Conservation (phyloP, 2,329 filamentous ascomycete species). For the Arthrobotrys megalospora region DNA sequence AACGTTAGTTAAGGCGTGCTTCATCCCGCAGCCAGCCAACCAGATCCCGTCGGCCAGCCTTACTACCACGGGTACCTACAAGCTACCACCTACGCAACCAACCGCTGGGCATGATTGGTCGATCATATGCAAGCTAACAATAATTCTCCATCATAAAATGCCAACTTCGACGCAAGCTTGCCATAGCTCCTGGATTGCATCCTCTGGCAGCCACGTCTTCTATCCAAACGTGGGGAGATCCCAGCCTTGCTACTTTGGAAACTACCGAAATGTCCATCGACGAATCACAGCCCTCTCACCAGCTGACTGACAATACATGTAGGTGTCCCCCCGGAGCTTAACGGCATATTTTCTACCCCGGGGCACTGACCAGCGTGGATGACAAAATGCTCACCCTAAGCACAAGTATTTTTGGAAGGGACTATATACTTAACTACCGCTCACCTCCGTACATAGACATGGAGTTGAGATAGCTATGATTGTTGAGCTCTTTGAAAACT, state of each 20-base stretch:
- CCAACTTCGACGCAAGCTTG: constrained; percentile 20
- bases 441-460: constrained; percentile 29
- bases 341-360: constrained; percentile 47
- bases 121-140: constrained; percentile 39
- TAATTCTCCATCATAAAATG: constrained; percentile 18
- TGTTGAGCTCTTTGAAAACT: constrained; percentile 33
- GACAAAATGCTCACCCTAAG: constrained; percentile 36
- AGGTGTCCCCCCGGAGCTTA: constrained; percentile 45
- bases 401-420: constrained; percentile 46
- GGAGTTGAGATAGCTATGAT: constrained; percentile 4
- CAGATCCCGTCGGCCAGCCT: constrained; percentile 26
- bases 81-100: constrained; percentile 27
- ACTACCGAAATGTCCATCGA: constrained; percentile 49
- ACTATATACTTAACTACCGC: constrained; percentile 24
- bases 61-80: constrained; percentile 31
- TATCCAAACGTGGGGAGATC: constrained; percentile 41
- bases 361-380: constrained; percentile 23
- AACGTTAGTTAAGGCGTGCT: constrained; percentile 13
- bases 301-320: constrained; percentile 40
- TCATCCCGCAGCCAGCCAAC: constrained; percentile 38
- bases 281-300: constrained; percentile 50
- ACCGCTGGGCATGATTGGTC: constrained; percentile 25
- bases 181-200: constrained; percentile 11
- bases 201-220: constrained; percentile 41
- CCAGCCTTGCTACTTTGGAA: constrained; percentile 48